Evolutionary conservation across 495 filamentous ascomycete species (phyloP).

Genomic region (Aspergillus avenaceus): DNA sequence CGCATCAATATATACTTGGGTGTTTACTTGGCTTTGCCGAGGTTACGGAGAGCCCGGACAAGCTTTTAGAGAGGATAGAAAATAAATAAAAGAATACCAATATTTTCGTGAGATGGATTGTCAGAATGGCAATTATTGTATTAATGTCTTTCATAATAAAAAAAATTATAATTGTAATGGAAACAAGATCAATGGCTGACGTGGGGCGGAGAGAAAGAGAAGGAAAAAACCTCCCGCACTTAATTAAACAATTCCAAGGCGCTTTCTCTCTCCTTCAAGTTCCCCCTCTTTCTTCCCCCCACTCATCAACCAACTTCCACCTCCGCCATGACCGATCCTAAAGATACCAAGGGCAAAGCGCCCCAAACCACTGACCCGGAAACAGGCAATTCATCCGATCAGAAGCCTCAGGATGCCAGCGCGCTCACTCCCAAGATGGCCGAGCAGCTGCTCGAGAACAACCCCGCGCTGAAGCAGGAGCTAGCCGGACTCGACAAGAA

Average conservation of each 20-base stretch:
- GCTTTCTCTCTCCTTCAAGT: neutral
- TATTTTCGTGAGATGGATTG: too few species aligned
- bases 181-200: slow-evolving; percentile 20
- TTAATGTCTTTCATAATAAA: too few species aligned
- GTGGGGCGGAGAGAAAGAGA: slow-evolving; percentile 33
- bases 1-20: too few species aligned
- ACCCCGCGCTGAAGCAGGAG: slow-evolving; percentile 48
- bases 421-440: slow-evolving; percentile 40
- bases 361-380: slow-evolving; percentile 20
- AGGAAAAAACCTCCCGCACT: slow-evolving; percentile 21
- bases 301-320: slow-evolving; percentile 13
- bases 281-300: slow-evolving; percentile 10
- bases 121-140: too few species aligned
- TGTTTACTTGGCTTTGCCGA: too few species aligned
- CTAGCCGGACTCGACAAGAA: slow-evolving; percentile 41
- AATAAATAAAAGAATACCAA: too few species aligned
- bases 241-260: too few species aligned
- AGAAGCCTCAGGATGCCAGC: slow-evolving; percentile 24
- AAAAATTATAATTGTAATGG: too few species aligned
- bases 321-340: slow-evolving; percentile 34
- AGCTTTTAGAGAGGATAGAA: too few species aligned
- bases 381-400: slow-evolving; percentile 12
- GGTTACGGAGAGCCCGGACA: too few species aligned
- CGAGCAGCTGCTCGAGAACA: slow-evolving; percentile 43
- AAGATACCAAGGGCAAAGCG: slow-evolving; percentile 39